Evolutionary conservation across 1,139 yeast genomes (phyloP), one percentile per base, ranked within the genome.

Genomic region (Diutina neorugosa): DNA sequence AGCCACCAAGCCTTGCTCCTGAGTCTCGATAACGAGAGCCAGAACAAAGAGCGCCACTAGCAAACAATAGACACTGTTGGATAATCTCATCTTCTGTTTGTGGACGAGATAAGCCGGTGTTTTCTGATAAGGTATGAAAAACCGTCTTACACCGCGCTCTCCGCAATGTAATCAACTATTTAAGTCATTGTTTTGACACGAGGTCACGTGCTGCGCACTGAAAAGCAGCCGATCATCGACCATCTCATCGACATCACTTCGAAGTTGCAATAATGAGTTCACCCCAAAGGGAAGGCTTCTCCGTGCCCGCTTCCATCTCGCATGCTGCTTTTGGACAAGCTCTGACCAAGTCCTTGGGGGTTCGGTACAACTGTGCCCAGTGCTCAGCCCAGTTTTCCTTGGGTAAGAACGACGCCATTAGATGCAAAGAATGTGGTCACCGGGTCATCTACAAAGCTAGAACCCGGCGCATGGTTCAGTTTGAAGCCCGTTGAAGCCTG

Each of bases 371-470:
- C 68, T 93, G 98, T 70, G 96, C 98, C 51, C 95, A 90, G 73
- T 93, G 98, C 71, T 96, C 97, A 12, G 82, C 93, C 55, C 83
- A 86, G 53, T 86, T 91, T 62, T 82, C 96, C 6, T 80, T 93
- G 62, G 85, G 91, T 55, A 89, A 93, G 72, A 89, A 88, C 61
- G 98, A 93, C 69, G 96, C 98, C 53, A 96, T 93, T 59, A 87
- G 98, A 74, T 93, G 98, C 74, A 91, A 91, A 71, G 96, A 91
- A 63, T 93, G 98, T 70, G 98, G 98, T 57, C 98, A 93, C 72
- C 85, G 98, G 72, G 98, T 93, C 58, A 76, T 93, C 60, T 89
- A 93, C 75, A 93, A 93, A 75, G 96, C 96, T 59, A 84, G 98
- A 76, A 91, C 98, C 52, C 86, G 91, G 76, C 82, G 98, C 73